Evolutionary conservation across 2,329 filamentous ascomycete species (phyloP).

Genomic region (Cladosporium sp.): DNA sequence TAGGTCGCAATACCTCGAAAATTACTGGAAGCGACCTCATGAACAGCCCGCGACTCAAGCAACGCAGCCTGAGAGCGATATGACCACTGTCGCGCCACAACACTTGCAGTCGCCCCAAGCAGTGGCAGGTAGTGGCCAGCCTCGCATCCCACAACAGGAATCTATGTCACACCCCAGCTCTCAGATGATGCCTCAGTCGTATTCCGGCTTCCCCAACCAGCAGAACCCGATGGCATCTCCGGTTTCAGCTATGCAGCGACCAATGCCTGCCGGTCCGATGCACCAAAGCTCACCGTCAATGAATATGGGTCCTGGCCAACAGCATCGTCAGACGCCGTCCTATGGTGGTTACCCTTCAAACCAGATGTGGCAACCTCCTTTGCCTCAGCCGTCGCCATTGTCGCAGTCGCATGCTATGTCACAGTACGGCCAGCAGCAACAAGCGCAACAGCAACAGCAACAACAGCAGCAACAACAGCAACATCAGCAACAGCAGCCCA

Average conservation of each 20-base stretch:
- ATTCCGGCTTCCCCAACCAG: conserved; percentile 70
- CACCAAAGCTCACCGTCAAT: conserved; percentile 61
- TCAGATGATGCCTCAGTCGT: conserved; percentile 63
- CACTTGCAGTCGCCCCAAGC: conserved; percentile 50
- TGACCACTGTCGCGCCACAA: conserved; percentile 45
- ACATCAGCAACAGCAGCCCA: conserved; percentile 49
- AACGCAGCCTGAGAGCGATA: conserved; percentile 41
- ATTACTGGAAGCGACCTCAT: conserved; percentile 79
- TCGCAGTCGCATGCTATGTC: conserved; percentile 49
- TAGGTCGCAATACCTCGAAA: conserved; percentile 77
- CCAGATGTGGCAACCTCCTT: conserved; percentile 52
- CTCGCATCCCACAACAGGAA: conserved; percentile 50
- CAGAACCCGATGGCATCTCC: conserved; percentile 74
- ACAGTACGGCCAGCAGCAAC: conserved; percentile 51
- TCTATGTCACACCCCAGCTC: conserved; percentile 57
- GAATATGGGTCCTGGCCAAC: conserved; percentile 40
- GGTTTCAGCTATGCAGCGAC: conserved; percentile 68
- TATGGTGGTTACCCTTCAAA: conserved; percentile 48
- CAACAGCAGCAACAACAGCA: conserved; percentile 50
- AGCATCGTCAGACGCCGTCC: conserved; percentile 46
- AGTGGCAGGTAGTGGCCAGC: conserved; percentile 57
- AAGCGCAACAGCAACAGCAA: conserved; percentile 50
- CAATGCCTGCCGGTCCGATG: conserved; percentile 51
- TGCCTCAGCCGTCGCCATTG: conserved; percentile 51
- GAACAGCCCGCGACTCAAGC: conserved; percentile 65